These are phyloP conservation scores for Vanderwaltozyma tropicalis DNA, from an alignment of 805 yeast species.

Conservation along the genomic window DNA sequence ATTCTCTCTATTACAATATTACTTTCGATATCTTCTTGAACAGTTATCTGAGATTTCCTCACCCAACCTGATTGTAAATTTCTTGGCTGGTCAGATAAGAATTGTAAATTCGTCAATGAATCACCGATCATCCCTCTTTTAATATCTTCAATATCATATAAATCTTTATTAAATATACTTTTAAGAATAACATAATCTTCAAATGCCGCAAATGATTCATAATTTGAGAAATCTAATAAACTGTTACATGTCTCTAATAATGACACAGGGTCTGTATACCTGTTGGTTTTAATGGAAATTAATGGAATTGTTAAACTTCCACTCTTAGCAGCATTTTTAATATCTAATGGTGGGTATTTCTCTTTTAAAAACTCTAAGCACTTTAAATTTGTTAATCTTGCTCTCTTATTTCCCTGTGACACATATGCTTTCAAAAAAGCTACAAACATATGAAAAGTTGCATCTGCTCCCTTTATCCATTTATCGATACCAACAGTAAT, in stretches of 20 bases:
- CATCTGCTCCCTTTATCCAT: constrained; percentile 35
- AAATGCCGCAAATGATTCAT: constrained; percentile 56
- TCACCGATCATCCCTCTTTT: constrained; percentile 59
- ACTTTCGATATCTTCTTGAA: constrained; percentile 13
- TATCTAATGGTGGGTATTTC: constrained; percentile 59
- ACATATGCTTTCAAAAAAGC: constrained; percentile 72
- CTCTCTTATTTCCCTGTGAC: constrained; percentile 46
- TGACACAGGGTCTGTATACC: constrained; percentile 40
- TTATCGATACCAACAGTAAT: constrained; percentile 47
- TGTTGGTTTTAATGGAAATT: constrained; percentile 42
- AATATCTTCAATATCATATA: constrained; percentile 39
- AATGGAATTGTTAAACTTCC: constrained; percentile 50
- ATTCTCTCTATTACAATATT: constrained; percentile 42
- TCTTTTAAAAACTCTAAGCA: constrained; percentile 16
- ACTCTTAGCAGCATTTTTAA: constrained; percentile 29
- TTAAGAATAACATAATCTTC: constrained; percentile 74
- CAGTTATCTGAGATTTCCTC: constrained; percentile 15
- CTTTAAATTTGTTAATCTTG: constrained; percentile 1
- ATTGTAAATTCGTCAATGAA: constrained; percentile 44
- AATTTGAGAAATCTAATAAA: constrained; percentile 57
- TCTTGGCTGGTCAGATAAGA: constrained; percentile 30
- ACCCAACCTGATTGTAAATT: constrained; percentile 35
- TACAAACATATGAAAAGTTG: constrained; percentile 67
- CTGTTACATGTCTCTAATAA: constrained; percentile 47
- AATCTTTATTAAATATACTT: constrained; percentile 48